phyloP scores from a whole-genome alignment of 768 basidiomycete genomes.

The Suillus variegatus region DNA sequence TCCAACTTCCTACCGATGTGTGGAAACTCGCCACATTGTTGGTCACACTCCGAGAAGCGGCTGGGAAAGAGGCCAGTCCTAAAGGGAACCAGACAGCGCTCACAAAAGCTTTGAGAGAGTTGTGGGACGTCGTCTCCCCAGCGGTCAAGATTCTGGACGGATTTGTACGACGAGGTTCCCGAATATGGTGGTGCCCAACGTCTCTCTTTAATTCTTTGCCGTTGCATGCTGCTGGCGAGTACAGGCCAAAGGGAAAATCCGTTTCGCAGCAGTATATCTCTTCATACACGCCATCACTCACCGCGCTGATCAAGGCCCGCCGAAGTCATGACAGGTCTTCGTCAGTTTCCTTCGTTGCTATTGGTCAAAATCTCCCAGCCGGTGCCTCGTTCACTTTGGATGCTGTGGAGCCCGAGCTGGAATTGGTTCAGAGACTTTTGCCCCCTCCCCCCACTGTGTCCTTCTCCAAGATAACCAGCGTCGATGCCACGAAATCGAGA shows the following conservation, averaged over 20 bases:
- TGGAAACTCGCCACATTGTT: background rate
- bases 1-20: background rate
- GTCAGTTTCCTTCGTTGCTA: conserved; percentile 4
- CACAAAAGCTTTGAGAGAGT: background rate
- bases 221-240: background rate
- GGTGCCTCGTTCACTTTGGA: background rate
- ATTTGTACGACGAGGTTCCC: background rate
- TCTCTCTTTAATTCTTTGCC: background rate
- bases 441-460: background rate
- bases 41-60: too few relatives aligned
- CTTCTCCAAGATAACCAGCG: conserved; percentile 3
- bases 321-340: background rate
- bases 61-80: too few relatives aligned
- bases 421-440: background rate
- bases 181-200: background rate
- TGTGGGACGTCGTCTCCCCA: conserved; percentile 8
- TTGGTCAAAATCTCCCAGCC: conserved; percentile 6
- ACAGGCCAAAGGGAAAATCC: background rate
- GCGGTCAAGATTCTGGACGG: background rate
- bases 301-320: conserved; percentile 5
- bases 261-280: background rate
- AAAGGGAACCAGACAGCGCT: too few relatives aligned
- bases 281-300: conserved; percentile 9
- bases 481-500: background rate
- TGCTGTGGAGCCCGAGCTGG: background rate